Base-by-base conservation (phyloP, 441 rosid species). In the Croton setiger region DNA sequence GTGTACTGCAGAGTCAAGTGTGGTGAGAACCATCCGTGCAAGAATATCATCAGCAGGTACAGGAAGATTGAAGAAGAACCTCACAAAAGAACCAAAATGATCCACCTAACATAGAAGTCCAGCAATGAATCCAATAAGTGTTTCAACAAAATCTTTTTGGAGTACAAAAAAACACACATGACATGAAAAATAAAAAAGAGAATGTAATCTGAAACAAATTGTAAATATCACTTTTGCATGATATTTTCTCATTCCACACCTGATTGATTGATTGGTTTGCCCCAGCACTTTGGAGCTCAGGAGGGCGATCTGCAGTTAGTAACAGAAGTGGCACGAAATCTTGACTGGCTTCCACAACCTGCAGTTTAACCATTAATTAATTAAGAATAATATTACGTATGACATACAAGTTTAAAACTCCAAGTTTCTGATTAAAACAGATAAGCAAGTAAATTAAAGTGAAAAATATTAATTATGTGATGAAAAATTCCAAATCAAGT, bases 301-400 rank as follows among this genome's bases (percentile, higher is more conserved):
- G 91, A 77, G 99, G 99, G 64, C 99, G 98, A 79, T 95, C 99
- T 53, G 98, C 99, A n/a, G 98, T 88, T 64, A 92, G 86, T 68
- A 95, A 82, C 67, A 95, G 68, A 81, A 95, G 79, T 23, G 99
- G 99, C 75, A 95, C 77, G 76, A 87, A 89, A 85, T 92, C 97
- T 78, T 95, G 96, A 79, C 97, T 92, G 73, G 99, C 99, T 82
- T 95, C 99, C 62, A 95, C 98, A 70, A 95, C 99, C 99, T 95
- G 82, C 57, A 71, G 56, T 64, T 60, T 65, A 51, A 75, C 60
- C 60, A 70, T 41, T 59, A 15, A 59, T 41, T 59, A 15, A 59
- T 57, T 41, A 51, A 44, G 52, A 63, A 70, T 54, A 56, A 35
- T 65, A 23, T 37, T 37, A 60, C 55, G 61, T 5, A 45, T 41